Conservation (phyloP, 805 yeast species). For the Yarrowia sp. region DNA sequence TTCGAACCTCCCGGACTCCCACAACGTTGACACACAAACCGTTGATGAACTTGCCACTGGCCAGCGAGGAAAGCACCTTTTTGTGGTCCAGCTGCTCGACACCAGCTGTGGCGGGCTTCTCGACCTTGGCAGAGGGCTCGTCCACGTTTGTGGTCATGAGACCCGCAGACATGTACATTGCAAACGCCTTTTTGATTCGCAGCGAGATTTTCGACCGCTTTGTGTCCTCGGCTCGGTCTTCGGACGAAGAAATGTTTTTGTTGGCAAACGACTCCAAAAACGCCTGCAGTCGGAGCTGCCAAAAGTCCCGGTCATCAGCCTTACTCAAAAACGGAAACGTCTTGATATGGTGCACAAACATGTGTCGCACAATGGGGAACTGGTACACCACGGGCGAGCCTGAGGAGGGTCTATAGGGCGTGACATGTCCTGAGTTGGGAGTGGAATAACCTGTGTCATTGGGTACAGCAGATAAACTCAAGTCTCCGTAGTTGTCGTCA, state of each 20-base stretch:
- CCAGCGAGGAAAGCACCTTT: conserved; percentile 29
- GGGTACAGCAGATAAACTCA: background rate
- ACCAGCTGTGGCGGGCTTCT: conserved; percentile 31
- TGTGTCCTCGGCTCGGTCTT: conserved; percentile 71
- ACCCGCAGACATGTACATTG: conserved; percentile 71
- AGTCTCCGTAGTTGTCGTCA: background rate
- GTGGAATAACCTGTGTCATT: background rate
- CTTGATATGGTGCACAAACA: conserved; percentile 58
- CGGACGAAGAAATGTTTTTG: conserved; percentile 66
- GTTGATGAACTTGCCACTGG: conserved; percentile 42
- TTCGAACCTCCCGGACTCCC: conserved; percentile 50
- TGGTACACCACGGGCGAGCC: conserved; percentile 32
- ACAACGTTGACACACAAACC: conserved; percentile 63
- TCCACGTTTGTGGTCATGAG: conserved; percentile 49
- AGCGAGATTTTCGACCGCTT: conserved; percentile 61
- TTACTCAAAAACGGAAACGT: conserved; percentile 71
- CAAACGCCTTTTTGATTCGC: conserved; percentile 56
- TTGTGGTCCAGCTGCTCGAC: conserved; percentile 29
- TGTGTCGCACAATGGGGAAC: conserved; percentile 67
- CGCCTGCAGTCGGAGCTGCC: conserved; percentile 76
- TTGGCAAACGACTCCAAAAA: conserved; percentile 75
- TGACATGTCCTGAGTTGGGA: no score
- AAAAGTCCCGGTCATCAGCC: conserved; percentile 56
- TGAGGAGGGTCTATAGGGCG: no score
- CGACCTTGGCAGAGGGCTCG: conserved; percentile 34